Evolutionary conservation across 2,329 filamentous ascomycete genomes (phyloP).

Genomic region (Claviceps lovelessii): DNA sequence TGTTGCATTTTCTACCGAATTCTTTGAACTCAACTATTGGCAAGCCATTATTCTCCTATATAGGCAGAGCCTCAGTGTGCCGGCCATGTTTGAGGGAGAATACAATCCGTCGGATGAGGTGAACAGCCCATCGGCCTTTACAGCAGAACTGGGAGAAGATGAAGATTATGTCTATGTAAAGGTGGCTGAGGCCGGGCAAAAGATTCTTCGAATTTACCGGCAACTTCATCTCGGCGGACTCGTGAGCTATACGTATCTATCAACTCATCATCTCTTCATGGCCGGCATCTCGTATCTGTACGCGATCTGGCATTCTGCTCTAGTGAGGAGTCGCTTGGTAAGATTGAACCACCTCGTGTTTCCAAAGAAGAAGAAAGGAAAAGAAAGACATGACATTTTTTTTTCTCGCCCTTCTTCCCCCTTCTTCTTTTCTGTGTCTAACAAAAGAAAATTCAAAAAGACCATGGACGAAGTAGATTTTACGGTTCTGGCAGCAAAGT

Average conservation of each 20-base stretch:
- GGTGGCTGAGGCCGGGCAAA: constrained; percentile 87
- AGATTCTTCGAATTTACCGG: constrained; percentile 78
- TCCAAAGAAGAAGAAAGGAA: neutral
- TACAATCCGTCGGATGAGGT: constrained; percentile 51
- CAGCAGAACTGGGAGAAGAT: constrained; percentile 57
- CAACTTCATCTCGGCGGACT: constrained; percentile 76
- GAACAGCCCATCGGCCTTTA: constrained; percentile 46
- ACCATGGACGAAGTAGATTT: constrained; percentile 96
- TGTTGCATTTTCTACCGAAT: constrained; percentile 78
- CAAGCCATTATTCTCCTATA: constrained; percentile 94
- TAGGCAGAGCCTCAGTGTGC: constrained; percentile 75
- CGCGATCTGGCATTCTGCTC: constrained; percentile 89
- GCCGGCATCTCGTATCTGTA: constrained; percentile 92
- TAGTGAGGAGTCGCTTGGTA: constrained; percentile 75
- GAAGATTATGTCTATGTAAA: constrained; percentile 88
- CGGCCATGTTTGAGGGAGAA: constrained; percentile 70
- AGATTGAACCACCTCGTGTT: constrained; percentile 20
- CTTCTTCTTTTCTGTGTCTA: neutral
- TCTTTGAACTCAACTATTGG: constrained; percentile 94
- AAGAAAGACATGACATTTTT: too few species aligned
- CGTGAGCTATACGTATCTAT: constrained; percentile 91
- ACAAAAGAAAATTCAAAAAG: constrained; percentile 24
- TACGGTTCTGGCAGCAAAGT: constrained; percentile 83
- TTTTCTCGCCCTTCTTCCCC: neutral
- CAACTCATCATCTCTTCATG: constrained; percentile 95